These are phyloP conservation scores for Nemania diffusa DNA, from an alignment of 2,329 filamentous ascomycete genomes.

Conservation along the genomic window DNA sequence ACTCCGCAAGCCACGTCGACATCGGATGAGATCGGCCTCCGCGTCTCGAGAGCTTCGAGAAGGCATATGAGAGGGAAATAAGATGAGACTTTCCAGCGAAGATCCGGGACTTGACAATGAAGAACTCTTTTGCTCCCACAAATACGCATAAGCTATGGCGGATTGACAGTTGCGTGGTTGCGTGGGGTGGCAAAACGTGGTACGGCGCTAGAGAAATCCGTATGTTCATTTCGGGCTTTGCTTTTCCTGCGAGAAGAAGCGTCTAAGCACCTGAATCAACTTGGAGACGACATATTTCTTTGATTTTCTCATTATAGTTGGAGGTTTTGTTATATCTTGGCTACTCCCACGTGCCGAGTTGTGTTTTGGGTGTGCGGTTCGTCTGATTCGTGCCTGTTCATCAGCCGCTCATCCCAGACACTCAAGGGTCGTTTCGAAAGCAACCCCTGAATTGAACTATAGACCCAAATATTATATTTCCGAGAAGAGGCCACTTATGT, in stretches of 20 bases:
- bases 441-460: constrained; percentile 18
- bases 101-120: constrained; percentile 11
- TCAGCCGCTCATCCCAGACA: constrained; percentile 32
- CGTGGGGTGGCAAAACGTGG: constrained; percentile 1
- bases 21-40: constrained; percentile 28
- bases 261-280: neutral
- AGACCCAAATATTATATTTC: neutral
- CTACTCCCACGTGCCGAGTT: constrained; percentile 25
- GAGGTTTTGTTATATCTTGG: neutral
- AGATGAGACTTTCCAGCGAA: constrained; percentile 17
- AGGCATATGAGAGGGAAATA: constrained; percentile 10
- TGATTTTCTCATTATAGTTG: neutral
- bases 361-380: constrained; percentile 21
- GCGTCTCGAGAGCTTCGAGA: constrained; percentile 30
- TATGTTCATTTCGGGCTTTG: constrained; percentile 3
- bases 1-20: constrained; percentile 16
- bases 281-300: neutral
- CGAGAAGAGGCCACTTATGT: neutral
- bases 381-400: constrained; percentile 27
- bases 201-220: constrained; percentile 19
- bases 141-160: constrained; percentile 21
- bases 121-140: neutral
- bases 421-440: constrained; percentile 26
- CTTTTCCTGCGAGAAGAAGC: neutral
- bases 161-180: constrained; percentile 1